These are phyloP conservation scores for Ilyonectria mors-panacis DNA, from an alignment of 2,329 filamentous ascomycete species.

Conservation along the genomic window DNA sequence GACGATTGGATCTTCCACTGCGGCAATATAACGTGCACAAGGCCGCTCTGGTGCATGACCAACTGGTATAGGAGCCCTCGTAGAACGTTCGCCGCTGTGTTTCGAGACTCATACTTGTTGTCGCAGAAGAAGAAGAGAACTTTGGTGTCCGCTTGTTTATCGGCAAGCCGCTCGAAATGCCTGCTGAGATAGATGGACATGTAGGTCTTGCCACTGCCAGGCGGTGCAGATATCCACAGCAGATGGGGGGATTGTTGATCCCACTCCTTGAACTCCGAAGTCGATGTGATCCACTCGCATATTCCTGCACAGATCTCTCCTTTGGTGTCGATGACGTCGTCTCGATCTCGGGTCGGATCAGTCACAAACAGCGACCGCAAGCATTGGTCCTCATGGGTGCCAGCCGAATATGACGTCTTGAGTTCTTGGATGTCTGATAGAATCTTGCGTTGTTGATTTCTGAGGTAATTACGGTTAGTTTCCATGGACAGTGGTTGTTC, in stretches of 20 bases:
- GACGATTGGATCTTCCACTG: conserved; percentile 14
- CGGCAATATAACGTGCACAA: fast-evolving
- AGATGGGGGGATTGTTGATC: conserved; percentile 6
- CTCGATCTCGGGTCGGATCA: conserved; percentile 23
- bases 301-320: conserved; percentile 25
- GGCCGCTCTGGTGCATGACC: fast-evolving
- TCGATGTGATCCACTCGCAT: conserved; percentile 33
- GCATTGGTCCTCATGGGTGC: conserved; percentile 8
- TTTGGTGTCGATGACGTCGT: conserved; percentile 25
- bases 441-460: neutral
- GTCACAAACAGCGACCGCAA: conserved; percentile 27
- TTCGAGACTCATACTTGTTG: conserved; percentile 23
- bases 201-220: conserved; percentile 31
- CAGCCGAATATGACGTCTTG: neutral
- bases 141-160: neutral
- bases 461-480: neutral
- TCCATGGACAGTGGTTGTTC: too few relatives aligned
- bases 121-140: conserved; percentile 37
- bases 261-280: conserved; percentile 19
- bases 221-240: conserved; percentile 34
- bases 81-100: conserved; percentile 25
- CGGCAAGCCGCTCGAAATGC: neutral
- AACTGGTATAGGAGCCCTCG: conserved; percentile 21
- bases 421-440: conserved; percentile 4
- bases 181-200: conserved; percentile 31